Percentiles rank a stretch among this genome's conserved stretches.
phyloP scores from a whole-genome alignment of 2,329 filamentous ascomycete species.

The Sporothrix humicola region DNA sequence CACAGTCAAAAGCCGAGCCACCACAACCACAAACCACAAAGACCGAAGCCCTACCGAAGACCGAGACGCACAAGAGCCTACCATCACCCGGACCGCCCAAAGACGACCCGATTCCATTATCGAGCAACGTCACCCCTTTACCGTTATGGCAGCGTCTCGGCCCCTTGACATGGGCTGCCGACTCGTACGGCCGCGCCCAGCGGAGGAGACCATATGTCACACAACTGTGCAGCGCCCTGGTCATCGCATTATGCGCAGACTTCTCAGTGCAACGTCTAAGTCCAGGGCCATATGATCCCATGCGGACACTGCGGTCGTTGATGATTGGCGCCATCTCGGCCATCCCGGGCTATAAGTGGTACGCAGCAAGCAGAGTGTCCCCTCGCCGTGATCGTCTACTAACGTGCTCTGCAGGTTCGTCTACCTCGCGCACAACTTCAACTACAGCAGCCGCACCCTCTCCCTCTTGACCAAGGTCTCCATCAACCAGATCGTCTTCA shows the following conservation, averaged over 20 bases:
- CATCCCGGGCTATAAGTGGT: conserved; percentile 86
- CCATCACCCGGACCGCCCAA: conserved; percentile 37
- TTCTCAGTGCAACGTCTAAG: conserved; percentile 75
- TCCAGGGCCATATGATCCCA: conserved; percentile 67
- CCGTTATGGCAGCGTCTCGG: conserved; percentile 64
- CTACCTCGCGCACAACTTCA: conserved; percentile 81
- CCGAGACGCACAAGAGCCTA: conserved; percentile 29
- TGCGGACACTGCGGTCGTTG: conserved; percentile 72
- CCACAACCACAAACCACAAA: neutral
- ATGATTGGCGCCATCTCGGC: conserved; percentile 74
- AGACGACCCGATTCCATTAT: conserved; percentile 51
- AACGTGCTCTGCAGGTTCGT: conserved; percentile 65
- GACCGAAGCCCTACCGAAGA: neutral
- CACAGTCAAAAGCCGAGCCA: neutral
- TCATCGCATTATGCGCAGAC: conserved; percentile 81
- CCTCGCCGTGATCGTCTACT: neutral
- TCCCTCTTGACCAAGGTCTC: conserved; percentile 78
- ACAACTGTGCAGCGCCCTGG: conserved; percentile 74
- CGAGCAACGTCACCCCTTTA: conserved; percentile 50
- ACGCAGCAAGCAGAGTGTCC: conserved; percentile 17
- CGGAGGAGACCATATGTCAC: conserved; percentile 75
- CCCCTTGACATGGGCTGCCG: conserved; percentile 58
- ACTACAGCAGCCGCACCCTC: conserved; percentile 74
- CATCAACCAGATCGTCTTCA: conserved; percentile 81
- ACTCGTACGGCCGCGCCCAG: conserved; percentile 73